Evolutionary conservation across 2,329 filamentous ascomycete species (phyloP), one percentile per base, ranked within the genome.

Genomic region (Scedosporium minutisporum): DNA sequence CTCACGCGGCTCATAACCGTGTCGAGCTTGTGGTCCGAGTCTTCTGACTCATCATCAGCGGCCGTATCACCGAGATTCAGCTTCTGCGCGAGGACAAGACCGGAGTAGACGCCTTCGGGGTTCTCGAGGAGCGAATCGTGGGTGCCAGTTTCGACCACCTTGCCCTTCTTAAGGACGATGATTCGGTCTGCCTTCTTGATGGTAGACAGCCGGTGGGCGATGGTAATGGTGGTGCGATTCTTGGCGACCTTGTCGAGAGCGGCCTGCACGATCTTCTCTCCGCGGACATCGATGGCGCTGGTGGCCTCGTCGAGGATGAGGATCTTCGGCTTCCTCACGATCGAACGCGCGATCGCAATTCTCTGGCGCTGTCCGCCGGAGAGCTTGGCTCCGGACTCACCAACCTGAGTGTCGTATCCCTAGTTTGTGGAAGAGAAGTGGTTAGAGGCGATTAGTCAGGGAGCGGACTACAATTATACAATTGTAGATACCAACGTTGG

Each of bases 321-420:
- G 48, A 91, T 89, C 14, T 81, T 80, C 0, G 90, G 89, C 64
- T 87, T 80, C 63, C 87, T 85, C 57, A 93, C 81, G 64, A 93
- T 90, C 46, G 86, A 87, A 33, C 90, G 80, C 1, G 89, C 89
- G 65, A 92, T 92, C 2, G 89, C 88, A 25, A 96, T 81, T 4
- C 91, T 84, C 71, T 96, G 91, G n/a, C 90, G 84, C 71, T 96
- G 91, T 0, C 91, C 91, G n/a, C 90, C 89, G 10, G 88, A 91
- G 1, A 96, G 77, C 70, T 90, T 91, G 58, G 88, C 87, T 4
- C 91, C 91, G 29, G 83, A 83, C 69, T 93, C 90, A 1, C 91
- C 91, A 1, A 95, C 90, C 7, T 82, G 74, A 0, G 90, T 91
- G 4, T 88, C 81, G 69, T 93, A 93, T 1, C 85, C 84, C 76